phyloP scores from a whole-genome alignment of 495 filamentous ascomycete species.

The Amorphotheca resinae region DNA sequence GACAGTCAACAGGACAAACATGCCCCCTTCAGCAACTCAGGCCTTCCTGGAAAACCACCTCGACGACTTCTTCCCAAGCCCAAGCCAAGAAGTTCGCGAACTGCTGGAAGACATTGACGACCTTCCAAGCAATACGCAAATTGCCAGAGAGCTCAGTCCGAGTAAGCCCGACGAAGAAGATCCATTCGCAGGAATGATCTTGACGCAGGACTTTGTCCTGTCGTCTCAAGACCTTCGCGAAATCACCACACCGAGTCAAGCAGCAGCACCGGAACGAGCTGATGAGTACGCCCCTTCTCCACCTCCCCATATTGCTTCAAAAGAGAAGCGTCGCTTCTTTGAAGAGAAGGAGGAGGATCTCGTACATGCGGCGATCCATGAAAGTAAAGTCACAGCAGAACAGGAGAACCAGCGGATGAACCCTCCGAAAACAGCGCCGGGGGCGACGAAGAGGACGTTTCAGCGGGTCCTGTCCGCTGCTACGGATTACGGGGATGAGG shows the following conservation, averaged over 20 bases:
- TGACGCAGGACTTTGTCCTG: conserved; percentile 32
- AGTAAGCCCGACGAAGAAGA: not conserved
- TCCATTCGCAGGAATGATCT: conserved; percentile 25
- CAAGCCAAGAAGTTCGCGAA: conserved; percentile 34
- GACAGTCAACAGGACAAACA: not conserved
- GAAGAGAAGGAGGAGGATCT: conserved; percentile 20
- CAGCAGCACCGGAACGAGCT: not conserved
- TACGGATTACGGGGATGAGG: conserved; percentile 21
- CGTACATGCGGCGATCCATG: conserved; percentile 12
- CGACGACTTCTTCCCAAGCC: conserved; percentile 35
- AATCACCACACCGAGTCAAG: conserved; percentile 22
- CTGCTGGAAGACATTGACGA: conserved; percentile 24
- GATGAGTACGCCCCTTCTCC: not conserved
- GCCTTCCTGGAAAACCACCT: conserved; percentile 31
- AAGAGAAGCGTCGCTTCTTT: conserved; percentile 14
- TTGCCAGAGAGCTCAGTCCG: conserved; percentile 10
- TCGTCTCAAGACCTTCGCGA: conserved; percentile 37
- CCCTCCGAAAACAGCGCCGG: not conserved
- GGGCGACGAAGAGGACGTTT: conserved; percentile 2
- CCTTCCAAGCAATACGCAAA: conserved; percentile 17
- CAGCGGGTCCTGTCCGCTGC: conserved; percentile 2
- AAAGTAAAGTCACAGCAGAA: conserved; percentile 8
- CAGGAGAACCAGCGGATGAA: not conserved
- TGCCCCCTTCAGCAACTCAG: conserved; percentile 29
- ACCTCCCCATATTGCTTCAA: not conserved